Evolutionary conservation across 768 basidiomycete genomes (phyloP), one percentile per base, ranked within the genome.

Genomic region (Jaapia argillacea): DNA sequence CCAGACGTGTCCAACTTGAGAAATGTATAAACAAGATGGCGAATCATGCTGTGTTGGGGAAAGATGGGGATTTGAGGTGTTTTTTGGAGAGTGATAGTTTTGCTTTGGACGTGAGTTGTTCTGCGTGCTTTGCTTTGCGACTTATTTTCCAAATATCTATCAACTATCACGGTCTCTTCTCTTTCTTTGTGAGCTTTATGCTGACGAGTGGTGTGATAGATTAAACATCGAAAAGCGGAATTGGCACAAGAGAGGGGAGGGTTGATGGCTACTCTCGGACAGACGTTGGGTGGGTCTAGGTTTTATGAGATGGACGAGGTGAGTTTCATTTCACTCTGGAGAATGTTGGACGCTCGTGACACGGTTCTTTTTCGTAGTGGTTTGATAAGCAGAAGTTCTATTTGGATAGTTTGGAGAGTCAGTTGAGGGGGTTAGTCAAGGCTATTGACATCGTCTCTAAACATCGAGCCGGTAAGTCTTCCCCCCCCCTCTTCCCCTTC

Each of bases 1-100:
- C 90, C 50, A 76, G 96, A 2, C 72, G 94, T 20, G 56, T 75
- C 18, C 91, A 81, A 0, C 70, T 99, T 13, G 86, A 97, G 56
- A 82, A 85, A 55, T 96, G 91, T 55, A 77, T 98, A 37, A 81
- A 84, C 57, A 97, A 97, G 64, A 93, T 83, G 40, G 88, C 87
- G 6, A 85, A 86, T 51, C 96, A 99, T 57, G 91, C 93, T 0
- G 79, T 93, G 4, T 63, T 99, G 20, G 77, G 79, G 45, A 86
- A 87, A 57, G 96, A 99, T 55, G 59, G 81, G 2, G 94, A 97
- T 58, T 58, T 99, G 51, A 83, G 76, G 60, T 57, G 92, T 47
- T 98, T 99, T 66, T 64, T 99, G 56, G 94, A 98, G 59, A 87
- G 83, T 54, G 96, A 99, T 58, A 82, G 76, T 4, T 97, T 98